phyloP scores from a whole-genome alignment of 306 rosid species.

The Macrotyloma uniflorum region DNA sequence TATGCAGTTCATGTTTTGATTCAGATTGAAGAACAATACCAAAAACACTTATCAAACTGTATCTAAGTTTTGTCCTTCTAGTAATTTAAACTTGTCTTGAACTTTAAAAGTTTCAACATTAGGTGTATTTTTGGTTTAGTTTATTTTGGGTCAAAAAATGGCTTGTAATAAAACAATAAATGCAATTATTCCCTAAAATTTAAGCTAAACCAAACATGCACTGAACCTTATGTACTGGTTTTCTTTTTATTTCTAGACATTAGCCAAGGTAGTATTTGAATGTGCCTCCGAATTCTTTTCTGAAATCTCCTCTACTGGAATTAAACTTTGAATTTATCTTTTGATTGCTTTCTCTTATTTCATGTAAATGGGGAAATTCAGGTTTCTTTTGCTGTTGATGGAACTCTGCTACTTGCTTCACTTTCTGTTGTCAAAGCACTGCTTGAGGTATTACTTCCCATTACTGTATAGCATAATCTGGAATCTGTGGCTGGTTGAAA shows the following conservation, averaged over 20 bases:
- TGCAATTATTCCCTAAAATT: background rate
- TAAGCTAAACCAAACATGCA: constrained; percentile 11
- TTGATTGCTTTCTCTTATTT: constrained; percentile 15
- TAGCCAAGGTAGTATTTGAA: background rate
- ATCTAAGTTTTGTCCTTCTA: background rate
- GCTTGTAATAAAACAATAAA: background rate
- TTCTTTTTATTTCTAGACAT: constrained; percentile 32
- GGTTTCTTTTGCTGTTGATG: constrained; percentile 86
- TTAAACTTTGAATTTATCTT: background rate
- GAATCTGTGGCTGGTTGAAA: constrained; percentile 1
- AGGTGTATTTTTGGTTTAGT: background rate
- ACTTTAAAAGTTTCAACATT: background rate
- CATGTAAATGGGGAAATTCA: constrained; percentile 41
- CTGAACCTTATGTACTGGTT: constrained; percentile 7
- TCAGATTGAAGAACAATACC: background rate
- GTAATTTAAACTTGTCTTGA: background rate
- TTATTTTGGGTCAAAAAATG: background rate
- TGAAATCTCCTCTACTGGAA: constrained; percentile 12
- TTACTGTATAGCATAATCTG: constrained; percentile 8
- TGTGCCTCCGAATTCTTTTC: background rate
- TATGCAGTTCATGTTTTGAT: background rate
- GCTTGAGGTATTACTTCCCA: constrained; percentile 64
- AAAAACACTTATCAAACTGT: background rate
- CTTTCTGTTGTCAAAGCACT: constrained; percentile 72
- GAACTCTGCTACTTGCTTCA: constrained; percentile 71